Evolutionary conservation across 2,329 filamentous ascomycete species (phyloP).

Genomic region (Pseudocercospora musae): DNA sequence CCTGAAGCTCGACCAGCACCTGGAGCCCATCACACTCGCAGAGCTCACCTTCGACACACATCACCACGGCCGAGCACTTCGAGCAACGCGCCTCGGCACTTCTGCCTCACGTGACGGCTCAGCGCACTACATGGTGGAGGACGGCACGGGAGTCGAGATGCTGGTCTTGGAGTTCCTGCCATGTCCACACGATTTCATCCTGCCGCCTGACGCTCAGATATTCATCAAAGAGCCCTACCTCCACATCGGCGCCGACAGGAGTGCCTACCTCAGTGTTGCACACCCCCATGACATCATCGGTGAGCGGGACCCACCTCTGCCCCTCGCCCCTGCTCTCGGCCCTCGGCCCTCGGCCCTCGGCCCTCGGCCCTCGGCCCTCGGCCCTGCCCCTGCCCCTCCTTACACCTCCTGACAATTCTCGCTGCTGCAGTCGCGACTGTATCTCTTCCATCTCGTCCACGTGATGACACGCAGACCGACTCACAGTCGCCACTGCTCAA

Average conservation of each 20-base stretch:
- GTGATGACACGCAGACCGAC: not conserved
- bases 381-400: no score
- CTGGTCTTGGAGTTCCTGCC: not conserved
- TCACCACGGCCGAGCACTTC: slow-evolving; percentile 21
- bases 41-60: slow-evolving; percentile 25
- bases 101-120: not conserved
- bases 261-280: slow-evolving; percentile 23
- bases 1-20: slow-evolving; percentile 8
- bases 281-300: slow-evolving; percentile 30
- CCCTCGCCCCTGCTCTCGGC: no score
- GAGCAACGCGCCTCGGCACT: slow-evolving; percentile 5
- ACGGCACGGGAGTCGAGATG: slow-evolving; percentile 38
- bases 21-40: slow-evolving; percentile 20
- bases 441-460: no score
- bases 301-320: no score
- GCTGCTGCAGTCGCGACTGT: not conserved
- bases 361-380: no score
- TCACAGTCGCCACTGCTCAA: not conserved
- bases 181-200: not conserved
- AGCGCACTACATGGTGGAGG: slow-evolving; percentile 28
- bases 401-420: not conserved
- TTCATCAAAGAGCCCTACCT: slow-evolving; percentile 31
- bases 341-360: no score
- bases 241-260: slow-evolving; percentile 14
- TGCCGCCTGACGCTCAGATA: slow-evolving; percentile 18